Base-by-base conservation (phyloP, 108 stramenopile genomes). In the Fragilariopsis cylindrus region DNA sequence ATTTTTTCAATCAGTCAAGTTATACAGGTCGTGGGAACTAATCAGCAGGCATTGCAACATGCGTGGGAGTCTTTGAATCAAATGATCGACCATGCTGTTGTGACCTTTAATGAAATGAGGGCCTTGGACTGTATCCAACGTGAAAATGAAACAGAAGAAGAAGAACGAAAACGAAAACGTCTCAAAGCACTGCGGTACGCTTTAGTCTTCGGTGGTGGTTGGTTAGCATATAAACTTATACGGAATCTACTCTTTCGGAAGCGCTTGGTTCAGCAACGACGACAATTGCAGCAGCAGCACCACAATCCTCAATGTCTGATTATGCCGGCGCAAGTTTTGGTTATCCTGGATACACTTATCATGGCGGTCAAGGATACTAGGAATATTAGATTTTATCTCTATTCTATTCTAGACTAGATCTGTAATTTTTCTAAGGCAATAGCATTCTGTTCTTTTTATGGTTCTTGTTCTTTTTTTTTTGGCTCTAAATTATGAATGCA, bases 1-100 rank as follows among this genome's bases (percentile, higher is more conserved):
- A 77, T 95, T 3, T 95, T 91, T 73, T 91, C 91, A 4, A 49
- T 95, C 8, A 87, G 88, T 16, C 91, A 92, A 76, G 94, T 89
- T 4, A 85, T 95, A 4, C 86, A 95, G 63, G 83, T 95, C 64
- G 72, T 95, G 21, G 90, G 94, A 7, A 92, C 88, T 84, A 95
- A 95, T 78, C 87, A 91, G 50, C 90, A 95, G 49, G 87, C 85
- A 21, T 70, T 95, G 53, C 79, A 88, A 39, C 87, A 91, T 55
- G 68, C 92, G 44, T 88, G 83, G 60, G 89, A 91, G 48, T 82
- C 87, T 13, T 55, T 83, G 21, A 81, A 76, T 57, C 78, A 84
- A 3, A 90, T 92, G 88, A 48, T 92, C 7, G 91, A 95, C 70
- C 88, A 89, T 73, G 88, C 89, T 3, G 44, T 92, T 13, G 74